phyloP scores from a whole-genome alignment of 2,329 filamentous ascomycete species.

The Colletotrichum sp. region DNA sequence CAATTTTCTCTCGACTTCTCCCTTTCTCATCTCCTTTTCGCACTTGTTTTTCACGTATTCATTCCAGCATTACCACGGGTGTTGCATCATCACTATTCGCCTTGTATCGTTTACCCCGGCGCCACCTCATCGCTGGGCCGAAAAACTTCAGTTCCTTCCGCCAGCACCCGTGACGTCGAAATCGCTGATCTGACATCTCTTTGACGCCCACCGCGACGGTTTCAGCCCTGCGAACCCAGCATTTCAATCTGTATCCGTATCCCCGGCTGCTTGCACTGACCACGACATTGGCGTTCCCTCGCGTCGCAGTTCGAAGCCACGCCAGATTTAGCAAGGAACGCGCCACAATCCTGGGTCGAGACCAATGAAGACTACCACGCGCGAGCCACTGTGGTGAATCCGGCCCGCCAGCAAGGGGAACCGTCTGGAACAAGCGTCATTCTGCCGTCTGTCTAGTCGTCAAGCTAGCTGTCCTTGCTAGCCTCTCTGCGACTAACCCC shows the following conservation, averaged over 20 bases:
- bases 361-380: slow-evolving; percentile 10
- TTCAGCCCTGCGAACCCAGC: slow-evolving; percentile 8
- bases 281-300: not conserved
- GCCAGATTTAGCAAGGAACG: slow-evolving; percentile 8
- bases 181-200: not conserved
- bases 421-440: slow-evolving; percentile 8
- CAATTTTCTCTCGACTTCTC: not conserved
- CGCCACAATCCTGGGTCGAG: not conserved
- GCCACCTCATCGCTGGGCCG: not conserved
- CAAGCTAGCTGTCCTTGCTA: not conserved
- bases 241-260: not conserved
- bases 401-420: slow-evolving; percentile 9
- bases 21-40: not conserved
- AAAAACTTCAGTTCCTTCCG: not conserved
- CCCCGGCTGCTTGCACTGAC: slow-evolving; percentile 2
- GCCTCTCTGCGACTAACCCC: not conserved
- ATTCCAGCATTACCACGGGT: not conserved
- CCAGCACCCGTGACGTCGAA: not conserved
- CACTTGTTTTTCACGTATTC: not conserved
- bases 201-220: not conserved
- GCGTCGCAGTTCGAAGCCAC: not conserved
- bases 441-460: not conserved
- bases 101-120: not conserved
- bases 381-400: slow-evolving; percentile 16
- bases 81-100: not conserved